These are phyloP conservation scores for Agastache rugosa DNA, from an alignment of 257 asterid genomes.

Conservation along the genomic window DNA sequence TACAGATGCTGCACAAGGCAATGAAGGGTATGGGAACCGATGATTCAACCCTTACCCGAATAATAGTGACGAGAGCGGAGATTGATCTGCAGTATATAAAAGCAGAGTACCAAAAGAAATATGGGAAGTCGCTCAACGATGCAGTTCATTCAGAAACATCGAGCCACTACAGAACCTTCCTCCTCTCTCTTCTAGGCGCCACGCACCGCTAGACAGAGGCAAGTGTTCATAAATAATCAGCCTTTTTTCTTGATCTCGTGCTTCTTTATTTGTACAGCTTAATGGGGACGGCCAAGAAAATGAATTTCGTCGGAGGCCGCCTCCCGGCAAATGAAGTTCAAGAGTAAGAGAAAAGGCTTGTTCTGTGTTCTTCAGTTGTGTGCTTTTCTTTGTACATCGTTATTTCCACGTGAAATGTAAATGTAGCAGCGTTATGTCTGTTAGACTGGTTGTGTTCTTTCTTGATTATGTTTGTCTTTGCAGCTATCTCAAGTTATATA, in stretches of 20 bases:
- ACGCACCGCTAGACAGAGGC: constrained; percentile 44
- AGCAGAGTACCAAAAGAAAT: constrained; percentile 78
- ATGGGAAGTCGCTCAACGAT: constrained; percentile 72
- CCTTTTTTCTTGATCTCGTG: constrained; percentile 9
- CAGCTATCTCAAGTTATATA: constrained; percentile 11
- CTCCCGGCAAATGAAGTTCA: not conserved
- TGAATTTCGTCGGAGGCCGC: not conserved
- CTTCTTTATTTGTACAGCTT: not conserved
- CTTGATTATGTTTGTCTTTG: not conserved
- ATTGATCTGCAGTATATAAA: constrained; percentile 86
- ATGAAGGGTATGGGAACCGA: constrained; percentile 96
- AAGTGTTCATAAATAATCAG: not conserved
- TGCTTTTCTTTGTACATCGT: not conserved
- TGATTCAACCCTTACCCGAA: constrained; percentile 69
- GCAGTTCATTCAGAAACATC: constrained; percentile 78
- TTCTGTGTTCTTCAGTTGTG: not conserved
- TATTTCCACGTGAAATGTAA: not conserved
- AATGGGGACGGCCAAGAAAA: not conserved
- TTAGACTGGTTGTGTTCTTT: not conserved
- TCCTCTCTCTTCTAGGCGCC: constrained; percentile 73
- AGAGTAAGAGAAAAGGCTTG: not conserved
- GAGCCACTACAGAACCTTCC: constrained; percentile 71
- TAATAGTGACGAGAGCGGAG: constrained; percentile 85
- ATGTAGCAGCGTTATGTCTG: not conserved
- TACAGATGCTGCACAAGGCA: constrained; percentile 72